Percentiles rank a stretch among this genome's conserved stretches.
Evolutionary conservation across 805 yeast genomes (phyloP).

Genomic region (Myxozyma geophila): DNA sequence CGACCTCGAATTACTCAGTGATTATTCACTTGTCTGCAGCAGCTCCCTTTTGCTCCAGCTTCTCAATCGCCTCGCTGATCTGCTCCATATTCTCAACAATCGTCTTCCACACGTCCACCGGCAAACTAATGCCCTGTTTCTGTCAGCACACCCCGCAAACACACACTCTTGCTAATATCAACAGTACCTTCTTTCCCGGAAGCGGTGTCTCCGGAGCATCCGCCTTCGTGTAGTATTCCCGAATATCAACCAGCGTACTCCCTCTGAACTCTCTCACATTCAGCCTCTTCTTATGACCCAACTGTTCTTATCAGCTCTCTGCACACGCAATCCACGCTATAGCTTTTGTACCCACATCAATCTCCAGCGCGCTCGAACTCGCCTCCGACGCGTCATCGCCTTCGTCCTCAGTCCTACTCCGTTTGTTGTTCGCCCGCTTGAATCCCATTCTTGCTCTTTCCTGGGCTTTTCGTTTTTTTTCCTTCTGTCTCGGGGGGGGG

Average conservation of each 20-base stretch:
- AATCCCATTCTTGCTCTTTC: neutral
- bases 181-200: constrained; percentile 78
- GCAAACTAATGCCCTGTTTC: constrained; percentile 43
- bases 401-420: neutral
- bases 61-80: constrained; percentile 38
- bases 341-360: constrained; percentile 15
- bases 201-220: constrained; percentile 44
- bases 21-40: neutral
- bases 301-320: constrained; percentile 40
- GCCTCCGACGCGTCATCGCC: neutral
- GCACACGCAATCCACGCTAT: neutral
- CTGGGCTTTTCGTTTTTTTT: neutral
- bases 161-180: too few relatives aligned
- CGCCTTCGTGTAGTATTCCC: constrained; percentile 72
- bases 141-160: constrained; percentile 34
- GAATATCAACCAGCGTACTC: constrained; percentile 71
- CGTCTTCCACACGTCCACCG: constrained; percentile 39
- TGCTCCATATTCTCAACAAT: constrained; percentile 34
- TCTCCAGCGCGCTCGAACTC: constrained; percentile 1
- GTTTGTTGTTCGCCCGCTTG: neutral
- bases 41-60: constrained; percentile 15
- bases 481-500: neutral
- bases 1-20: neutral
- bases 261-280: constrained; percentile 75
- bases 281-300: constrained; percentile 68